These are phyloP conservation scores for Phylloporus scabripes DNA, from an alignment of 768 basidiomycete genomes.

Conservation along the genomic window DNA sequence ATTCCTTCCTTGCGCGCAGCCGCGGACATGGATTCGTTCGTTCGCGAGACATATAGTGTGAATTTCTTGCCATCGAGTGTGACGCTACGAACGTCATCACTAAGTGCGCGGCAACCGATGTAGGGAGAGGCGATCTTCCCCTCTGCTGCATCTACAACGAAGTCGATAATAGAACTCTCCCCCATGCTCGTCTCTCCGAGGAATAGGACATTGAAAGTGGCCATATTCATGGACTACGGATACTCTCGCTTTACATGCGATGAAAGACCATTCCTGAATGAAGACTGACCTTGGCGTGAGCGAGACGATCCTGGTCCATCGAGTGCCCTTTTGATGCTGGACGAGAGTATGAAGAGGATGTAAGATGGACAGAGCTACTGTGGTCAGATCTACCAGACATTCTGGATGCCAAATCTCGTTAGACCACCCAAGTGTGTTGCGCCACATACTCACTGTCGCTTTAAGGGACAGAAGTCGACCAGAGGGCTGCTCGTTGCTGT, in stretches of 20 bases:
- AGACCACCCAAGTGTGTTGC: background rate
- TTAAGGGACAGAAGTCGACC: background rate
- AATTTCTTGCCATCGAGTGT: constrained; percentile 15
- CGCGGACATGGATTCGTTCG: constrained; percentile 1
- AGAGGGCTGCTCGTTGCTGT: background rate
- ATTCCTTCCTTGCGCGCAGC: constrained; percentile 1
- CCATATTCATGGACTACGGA: constrained; percentile 6
- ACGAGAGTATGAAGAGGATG: constrained; percentile 10
- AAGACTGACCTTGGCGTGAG: constrained; percentile 11
- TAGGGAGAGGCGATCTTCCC: background rate
- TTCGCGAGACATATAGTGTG: constrained; percentile 5
- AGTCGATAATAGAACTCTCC: constrained; percentile 16
- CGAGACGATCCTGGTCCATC: background rate
- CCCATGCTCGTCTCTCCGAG: constrained; percentile 20
- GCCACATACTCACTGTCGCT: constrained; percentile 8
- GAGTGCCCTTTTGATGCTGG: constrained; percentile 11
- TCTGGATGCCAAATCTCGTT: constrained; percentile 5
- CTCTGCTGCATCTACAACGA: constrained; percentile 9
- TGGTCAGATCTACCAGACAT: constrained; percentile 18
- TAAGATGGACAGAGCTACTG: constrained; percentile 2
- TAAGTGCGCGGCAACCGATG: background rate
- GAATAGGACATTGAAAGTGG: constrained; percentile 15
- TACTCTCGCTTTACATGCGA: background rate
- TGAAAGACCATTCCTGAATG: background rate
- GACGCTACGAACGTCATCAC: constrained; percentile 7